Conservation (phyloP, 768 basidiomycete species). For the Stropharia rugosoannulata region DNA sequence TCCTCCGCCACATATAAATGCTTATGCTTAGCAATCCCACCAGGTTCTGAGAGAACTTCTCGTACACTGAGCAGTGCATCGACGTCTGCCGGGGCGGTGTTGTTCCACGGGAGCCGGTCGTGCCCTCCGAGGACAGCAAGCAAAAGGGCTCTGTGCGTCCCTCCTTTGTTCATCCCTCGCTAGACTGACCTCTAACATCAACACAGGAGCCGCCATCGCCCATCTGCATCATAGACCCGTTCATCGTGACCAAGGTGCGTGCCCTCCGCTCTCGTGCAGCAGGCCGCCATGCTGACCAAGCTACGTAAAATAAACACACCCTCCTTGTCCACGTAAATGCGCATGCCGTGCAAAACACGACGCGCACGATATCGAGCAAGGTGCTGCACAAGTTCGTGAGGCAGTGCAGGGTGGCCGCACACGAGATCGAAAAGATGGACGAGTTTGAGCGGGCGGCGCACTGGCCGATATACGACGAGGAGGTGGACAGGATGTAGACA, state of each 20-base stretch:
- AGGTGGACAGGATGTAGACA: no score
- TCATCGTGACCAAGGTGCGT: conserved; percentile 9
- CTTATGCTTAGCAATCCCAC: not conserved
- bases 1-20: not conserved
- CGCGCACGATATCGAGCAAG: not conserved
- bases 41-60: conserved; percentile 49
- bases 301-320: not conserved
- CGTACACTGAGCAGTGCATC: conserved; percentile 28
- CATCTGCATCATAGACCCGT: conserved; percentile 1
- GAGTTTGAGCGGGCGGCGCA: no score
- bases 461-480: no score
- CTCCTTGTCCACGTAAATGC: not conserved
- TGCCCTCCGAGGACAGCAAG: not conserved
- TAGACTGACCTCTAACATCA: not conserved
- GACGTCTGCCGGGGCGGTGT: conserved; percentile 43
- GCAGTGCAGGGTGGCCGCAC: not conserved
- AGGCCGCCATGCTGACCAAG: conserved; percentile 18
- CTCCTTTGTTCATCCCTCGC: not conserved
- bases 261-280: not conserved
- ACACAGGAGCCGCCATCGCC: not conserved
- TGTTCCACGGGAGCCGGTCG: conserved; percentile 1
- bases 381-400: not conserved
- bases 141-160: not conserved
- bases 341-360: not conserved
- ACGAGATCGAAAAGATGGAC: not conserved